Evolutionary conservation across 768 basidiomycete species (phyloP).

Genomic region (Termitomyces titanicus): DNA sequence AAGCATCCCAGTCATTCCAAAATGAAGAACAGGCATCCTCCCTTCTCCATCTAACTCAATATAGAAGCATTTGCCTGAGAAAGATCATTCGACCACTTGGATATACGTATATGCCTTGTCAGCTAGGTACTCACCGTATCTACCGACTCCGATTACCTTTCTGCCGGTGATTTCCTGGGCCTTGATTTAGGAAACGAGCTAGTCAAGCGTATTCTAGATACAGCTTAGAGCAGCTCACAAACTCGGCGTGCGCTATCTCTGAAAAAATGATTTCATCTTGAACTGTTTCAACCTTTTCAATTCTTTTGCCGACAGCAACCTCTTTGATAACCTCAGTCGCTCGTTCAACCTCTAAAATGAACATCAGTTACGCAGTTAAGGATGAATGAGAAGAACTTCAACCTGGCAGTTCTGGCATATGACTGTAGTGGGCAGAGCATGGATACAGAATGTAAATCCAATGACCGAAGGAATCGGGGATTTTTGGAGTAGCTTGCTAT

Average conservation of each 20-base stretch:
- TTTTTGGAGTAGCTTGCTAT: too few relatives aligned
- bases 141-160: slow-evolving; percentile 38
- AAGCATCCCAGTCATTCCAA: slow-evolving; percentile 86
- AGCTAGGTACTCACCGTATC: slow-evolving; percentile 43
- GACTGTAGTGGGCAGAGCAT: too few relatives aligned
- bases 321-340: slow-evolving; percentile 54
- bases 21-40: slow-evolving; percentile 66
- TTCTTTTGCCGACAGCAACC: slow-evolving; percentile 48
- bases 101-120: neutral
- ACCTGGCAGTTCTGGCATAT: slow-evolving; percentile 60
- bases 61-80: slow-evolving; percentile 59
- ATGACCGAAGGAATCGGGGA: too few relatives aligned
- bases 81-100: neutral
- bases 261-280: slow-evolving; percentile 65
- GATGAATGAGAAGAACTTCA: neutral
- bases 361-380: neutral
- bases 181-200: slow-evolving; percentile 28
- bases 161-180: slow-evolving; percentile 50
- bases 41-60: slow-evolving; percentile 60
- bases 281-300: slow-evolving; percentile 51
- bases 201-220: too few relatives aligned
- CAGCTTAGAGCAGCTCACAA: slow-evolving; percentile 43
- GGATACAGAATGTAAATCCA: too few relatives aligned
- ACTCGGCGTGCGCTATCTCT: slow-evolving; percentile 50
- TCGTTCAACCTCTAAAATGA: slow-evolving; percentile 61